Base-by-base conservation (phyloP, 768 basidiomycete species). In the Lactarius quietus region DNA sequence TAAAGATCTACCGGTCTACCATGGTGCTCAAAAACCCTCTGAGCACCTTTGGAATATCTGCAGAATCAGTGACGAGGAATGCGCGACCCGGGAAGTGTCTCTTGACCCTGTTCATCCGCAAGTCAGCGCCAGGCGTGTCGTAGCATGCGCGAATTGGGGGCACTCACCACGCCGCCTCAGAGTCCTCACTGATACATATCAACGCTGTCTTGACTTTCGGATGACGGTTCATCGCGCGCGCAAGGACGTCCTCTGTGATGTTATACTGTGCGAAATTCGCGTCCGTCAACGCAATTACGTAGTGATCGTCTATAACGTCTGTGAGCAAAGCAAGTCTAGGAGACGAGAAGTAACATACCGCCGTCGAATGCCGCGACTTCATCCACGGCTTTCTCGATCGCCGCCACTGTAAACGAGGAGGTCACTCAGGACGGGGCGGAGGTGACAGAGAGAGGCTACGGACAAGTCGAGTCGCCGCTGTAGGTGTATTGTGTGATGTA, bases 221-320 rank as follows among this genome's bases (percentile, higher is more conserved):
- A 68, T 87, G 78, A 20, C 79, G 76, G 57, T 80, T 83, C 84
- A 88, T 87, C 0, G 80, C 82, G 23, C 79, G 76, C 15, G 80
- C 81, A 38, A 89, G 72, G 43, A 87, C 82, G 63, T 86, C 85
- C 6, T 82, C 77, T 10, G 84, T 84, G 63, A 89, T 87, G 57
- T 78, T 74, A 71, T 89, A 89, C 45, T 86, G 78, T 28, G 78
- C 82, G 64, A 88, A 88, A 74, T 88, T 89, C 9, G 86, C 87
- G 70, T 89, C 86, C 77, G 87, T 87, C 55, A 89, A 83, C 5
- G 85, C 83, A 64, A 89, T 86, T 20, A 88, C 86, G 71, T 86
- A 87, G 84, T 85, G 87, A 64, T 88, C 86, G 68, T 89, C 86
- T 85, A 62, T 1, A 33, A 55, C 2, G 26, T n/a, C n/a, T n/a